Evolutionary conservation across 345 rosid species (phyloP).

Genomic region (Gossypium raimondii): DNA sequence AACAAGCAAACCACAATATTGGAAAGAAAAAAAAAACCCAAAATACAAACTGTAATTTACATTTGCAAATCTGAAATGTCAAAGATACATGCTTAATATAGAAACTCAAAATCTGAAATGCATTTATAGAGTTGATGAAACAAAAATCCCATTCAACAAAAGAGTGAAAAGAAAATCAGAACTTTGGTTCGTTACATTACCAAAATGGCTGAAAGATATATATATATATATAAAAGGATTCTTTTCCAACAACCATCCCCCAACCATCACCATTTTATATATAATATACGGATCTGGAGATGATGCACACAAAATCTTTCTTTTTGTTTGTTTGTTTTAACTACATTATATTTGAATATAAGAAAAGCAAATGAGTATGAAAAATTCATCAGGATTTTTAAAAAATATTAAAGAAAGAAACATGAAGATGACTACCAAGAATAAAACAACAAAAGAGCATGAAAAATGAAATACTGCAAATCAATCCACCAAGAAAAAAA

Average conservation of each 20-base stretch:
- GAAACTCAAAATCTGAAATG: slow-evolving; percentile 5
- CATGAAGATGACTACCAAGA: not conserved
- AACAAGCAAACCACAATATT: no score
- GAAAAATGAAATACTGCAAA: not conserved
- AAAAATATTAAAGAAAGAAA: not conserved
- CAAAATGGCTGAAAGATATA: not conserved
- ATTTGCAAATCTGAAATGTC: not conserved
- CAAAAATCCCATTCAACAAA: not conserved
- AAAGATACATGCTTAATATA: slow-evolving; percentile 11
- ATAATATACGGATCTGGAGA: no score
- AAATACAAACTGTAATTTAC: no score
- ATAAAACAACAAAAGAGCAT: not conserved
- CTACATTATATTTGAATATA: slow-evolving; percentile 17
- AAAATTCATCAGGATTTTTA: not conserved
- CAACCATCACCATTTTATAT: not conserved
- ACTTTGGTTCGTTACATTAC: not conserved
- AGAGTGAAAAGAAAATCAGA: not conserved
- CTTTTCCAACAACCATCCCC: not conserved
- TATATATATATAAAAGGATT: not conserved
- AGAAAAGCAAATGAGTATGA: not conserved
- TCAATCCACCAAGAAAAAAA: not conserved
- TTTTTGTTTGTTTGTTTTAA: not conserved
- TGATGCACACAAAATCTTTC: no score
- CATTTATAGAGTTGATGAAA: not conserved
- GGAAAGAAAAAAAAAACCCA: no score